A percentile compares a stretch with the other conserved stretches of the same genome.
Evolutionary conservation across 1,139 yeast species (phyloP).

Genomic region (Taiozyma sp.): DNA sequence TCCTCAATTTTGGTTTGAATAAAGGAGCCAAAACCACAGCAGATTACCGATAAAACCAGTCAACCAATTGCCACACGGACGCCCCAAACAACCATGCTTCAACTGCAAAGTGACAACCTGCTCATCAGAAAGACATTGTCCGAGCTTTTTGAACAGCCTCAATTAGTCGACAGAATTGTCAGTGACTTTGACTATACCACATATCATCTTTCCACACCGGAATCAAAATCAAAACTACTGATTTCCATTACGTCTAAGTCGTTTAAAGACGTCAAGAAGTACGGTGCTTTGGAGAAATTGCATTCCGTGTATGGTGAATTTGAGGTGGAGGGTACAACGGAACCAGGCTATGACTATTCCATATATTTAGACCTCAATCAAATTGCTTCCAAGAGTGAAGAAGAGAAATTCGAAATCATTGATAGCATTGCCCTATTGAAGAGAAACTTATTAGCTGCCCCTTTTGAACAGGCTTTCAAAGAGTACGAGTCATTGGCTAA

Average conservation of each 20-base stretch:
- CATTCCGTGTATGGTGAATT: constrained; percentile 38
- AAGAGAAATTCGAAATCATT: constrained; percentile 46
- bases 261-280: constrained; percentile 64
- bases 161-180: constrained; percentile 81
- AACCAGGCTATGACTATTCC: constrained; percentile 81
- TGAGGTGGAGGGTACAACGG: constrained; percentile 39
- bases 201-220: constrained; percentile 85
- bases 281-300: constrained; percentile 52
- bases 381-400: constrained; percentile 36
- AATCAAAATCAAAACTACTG: constrained; percentile 56
- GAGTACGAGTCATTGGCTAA: constrained; percentile 71
- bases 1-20: no score
- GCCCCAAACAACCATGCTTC: constrained; percentile 27
- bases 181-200: constrained; percentile 96
- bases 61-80: no score
- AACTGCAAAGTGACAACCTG: constrained; percentile 41
- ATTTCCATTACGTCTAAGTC: constrained; percentile 74
- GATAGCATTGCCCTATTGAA: constrained; percentile 69
- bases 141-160: constrained; percentile 35
- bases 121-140: constrained; percentile 41
- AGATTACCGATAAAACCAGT: no score
- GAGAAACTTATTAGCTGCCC: constrained; percentile 87
- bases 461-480: constrained; percentile 81
- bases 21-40: no score
- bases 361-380: constrained; percentile 57